Percentiles rank a stretch among this genome's conserved stretches.
phyloP scores from a whole-genome alignment of 345 rosid genomes.

The Citrus unshiu region DNA sequence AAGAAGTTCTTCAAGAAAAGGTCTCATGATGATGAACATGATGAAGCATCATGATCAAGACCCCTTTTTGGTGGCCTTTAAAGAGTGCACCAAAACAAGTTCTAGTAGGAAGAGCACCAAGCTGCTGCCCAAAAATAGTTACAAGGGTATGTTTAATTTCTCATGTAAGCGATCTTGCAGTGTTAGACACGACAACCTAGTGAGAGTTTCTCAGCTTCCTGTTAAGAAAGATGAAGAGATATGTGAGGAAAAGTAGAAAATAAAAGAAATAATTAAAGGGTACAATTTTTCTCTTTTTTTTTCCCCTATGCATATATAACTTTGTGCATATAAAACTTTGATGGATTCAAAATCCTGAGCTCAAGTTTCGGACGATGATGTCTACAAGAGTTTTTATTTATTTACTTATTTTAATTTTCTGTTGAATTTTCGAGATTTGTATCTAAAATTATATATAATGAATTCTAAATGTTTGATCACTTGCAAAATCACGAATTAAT shows the following conservation, averaged over 20 bases:
- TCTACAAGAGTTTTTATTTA: too few species aligned
- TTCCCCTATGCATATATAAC: neutral
- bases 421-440: neutral
- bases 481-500: neutral
- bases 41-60: neutral
- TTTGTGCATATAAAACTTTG: neutral
- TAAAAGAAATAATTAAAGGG: neutral
- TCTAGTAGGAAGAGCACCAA: neutral
- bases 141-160: constrained; percentile 2
- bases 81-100: constrained; percentile 10
- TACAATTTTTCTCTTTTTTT: too few species aligned
- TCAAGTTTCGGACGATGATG: neutral
- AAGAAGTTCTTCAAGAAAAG: constrained; percentile 1
- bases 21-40: neutral
- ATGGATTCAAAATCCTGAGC: neutral
- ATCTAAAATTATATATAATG: neutral
- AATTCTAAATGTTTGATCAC: neutral
- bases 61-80: constrained; percentile 19
- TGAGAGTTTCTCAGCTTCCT: neutral
- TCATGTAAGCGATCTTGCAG: constrained; percentile 10
- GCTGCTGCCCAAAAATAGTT: neutral
- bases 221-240: neutral
- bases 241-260: neutral
- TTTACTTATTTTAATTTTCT: neutral
- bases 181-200: neutral